Evolutionary conservation across 192 early-diverging fungal genomes (phyloP).

Genomic region (Podila clonocystis): DNA sequence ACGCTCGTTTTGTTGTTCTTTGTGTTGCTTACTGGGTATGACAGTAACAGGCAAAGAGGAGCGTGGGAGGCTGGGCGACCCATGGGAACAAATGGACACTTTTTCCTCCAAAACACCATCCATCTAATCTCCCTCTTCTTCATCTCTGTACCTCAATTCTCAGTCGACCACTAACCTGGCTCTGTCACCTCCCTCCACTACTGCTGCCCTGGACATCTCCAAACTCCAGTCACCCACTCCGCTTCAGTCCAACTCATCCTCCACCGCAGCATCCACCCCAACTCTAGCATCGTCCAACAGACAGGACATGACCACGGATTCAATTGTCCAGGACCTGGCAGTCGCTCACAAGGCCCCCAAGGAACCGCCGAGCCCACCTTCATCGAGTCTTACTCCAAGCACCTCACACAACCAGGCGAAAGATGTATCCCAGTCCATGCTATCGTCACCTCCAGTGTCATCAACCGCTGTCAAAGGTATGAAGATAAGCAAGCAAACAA

Average conservation of each 20-base stretch:
- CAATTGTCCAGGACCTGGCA: slow-evolving; percentile 5
- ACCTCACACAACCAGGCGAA: not conserved
- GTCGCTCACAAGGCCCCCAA: not conserved
- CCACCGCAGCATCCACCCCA: slow-evolving; percentile 6
- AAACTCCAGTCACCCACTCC: slow-evolving; percentile 8
- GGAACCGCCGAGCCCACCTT: not conserved
- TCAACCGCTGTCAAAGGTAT: no score
- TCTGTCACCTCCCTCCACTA: slow-evolving; percentile 13
- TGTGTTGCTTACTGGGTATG: no score
- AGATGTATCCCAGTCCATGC: no score
- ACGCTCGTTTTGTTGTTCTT: no score
- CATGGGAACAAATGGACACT: no score
- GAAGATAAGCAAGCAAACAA: no score
- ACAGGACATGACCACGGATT: slow-evolving; percentile 18
- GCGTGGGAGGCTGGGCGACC: not conserved
- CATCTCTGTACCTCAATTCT: not conserved
- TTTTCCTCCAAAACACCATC: no score
- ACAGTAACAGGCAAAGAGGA: not conserved
- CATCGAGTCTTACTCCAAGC: not conserved
- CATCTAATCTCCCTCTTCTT: not conserved
- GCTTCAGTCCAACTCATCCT: slow-evolving; percentile 11
- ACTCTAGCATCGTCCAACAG: slow-evolving; percentile 1
- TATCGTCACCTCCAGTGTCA: no score
- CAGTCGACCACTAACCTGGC: slow-evolving; percentile 19
- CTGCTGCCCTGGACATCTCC: slow-evolving; percentile 2